Conservation (phyloP, 2,329 filamentous ascomycete genomes). For the Fusarium mangiferae region DNA sequence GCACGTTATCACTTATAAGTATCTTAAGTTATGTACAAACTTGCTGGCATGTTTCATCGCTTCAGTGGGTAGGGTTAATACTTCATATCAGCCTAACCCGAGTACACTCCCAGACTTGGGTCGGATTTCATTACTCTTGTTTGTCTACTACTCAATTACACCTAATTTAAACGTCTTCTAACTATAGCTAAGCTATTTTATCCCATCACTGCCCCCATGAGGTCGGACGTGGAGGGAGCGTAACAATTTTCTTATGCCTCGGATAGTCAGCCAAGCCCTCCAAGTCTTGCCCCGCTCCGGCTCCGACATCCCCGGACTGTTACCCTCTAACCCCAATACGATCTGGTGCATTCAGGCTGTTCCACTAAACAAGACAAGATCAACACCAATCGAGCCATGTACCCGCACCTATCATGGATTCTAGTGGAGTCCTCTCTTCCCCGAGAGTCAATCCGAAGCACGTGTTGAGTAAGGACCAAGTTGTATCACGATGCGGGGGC, state of each 20-base stretch:
- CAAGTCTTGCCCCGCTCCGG: neutral
- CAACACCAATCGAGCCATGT: slow-evolving; percentile 22
- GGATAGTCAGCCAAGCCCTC: neutral
- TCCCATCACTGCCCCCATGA: neutral
- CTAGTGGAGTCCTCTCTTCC: slow-evolving; percentile 15
- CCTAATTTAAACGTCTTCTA: accelerated
- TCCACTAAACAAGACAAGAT: slow-evolving; percentile 16
- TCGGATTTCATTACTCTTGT: accelerated
- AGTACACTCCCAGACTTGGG: accelerated
- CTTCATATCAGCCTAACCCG: accelerated
- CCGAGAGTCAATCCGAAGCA: slow-evolving; percentile 18
- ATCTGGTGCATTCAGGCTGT: neutral
- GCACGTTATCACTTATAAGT: too few relatives aligned
- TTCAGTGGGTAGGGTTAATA: too few relatives aligned
- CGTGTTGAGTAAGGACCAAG: slow-evolving; percentile 2
- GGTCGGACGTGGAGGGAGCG: neutral
- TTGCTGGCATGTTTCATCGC: too few relatives aligned
- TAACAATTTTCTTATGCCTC: neutral
- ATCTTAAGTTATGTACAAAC: too few relatives aligned
- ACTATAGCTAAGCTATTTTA: accelerated
- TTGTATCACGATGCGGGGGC: slow-evolving; percentile 32
- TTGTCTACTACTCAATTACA: neutral
- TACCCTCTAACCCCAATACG: neutral
- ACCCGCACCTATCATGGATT: slow-evolving; percentile 31
- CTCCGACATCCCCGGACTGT: slow-evolving; percentile 25